A percentile compares a stretch with the other conserved stretches of the same genome.
Conservation (phyloP, 768 basidiomycete genomes). For the Tricholoma sp. region DNA sequence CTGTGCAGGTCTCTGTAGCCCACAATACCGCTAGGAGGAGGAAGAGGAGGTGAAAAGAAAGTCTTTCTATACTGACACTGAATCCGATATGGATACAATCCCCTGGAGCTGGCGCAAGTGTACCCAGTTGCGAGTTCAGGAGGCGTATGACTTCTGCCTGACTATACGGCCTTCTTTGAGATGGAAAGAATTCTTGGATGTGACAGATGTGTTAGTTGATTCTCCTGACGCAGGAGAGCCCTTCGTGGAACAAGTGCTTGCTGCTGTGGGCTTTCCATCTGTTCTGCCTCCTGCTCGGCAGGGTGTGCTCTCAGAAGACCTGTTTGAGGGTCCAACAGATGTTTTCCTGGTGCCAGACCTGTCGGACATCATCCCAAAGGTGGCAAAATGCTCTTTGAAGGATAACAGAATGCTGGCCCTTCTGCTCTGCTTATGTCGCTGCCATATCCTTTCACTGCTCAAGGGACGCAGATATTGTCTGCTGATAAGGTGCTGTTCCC, state of each 20-base stretch:
- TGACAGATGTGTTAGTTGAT: slow-evolving; percentile 19
- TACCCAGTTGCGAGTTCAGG: slow-evolving; percentile 66
- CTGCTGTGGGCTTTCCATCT: slow-evolving; percentile 50
- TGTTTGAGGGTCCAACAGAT: slow-evolving; percentile 53
- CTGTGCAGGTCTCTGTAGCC: slow-evolving; percentile 80
- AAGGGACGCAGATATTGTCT: slow-evolving; percentile 55
- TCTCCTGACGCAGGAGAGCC: slow-evolving; percentile 34
- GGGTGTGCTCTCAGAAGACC: slow-evolving; percentile 53
- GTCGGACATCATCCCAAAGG: slow-evolving; percentile 38
- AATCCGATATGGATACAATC: slow-evolving; percentile 46
- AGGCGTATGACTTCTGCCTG: slow-evolving; percentile 78
- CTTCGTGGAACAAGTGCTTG: slow-evolving; percentile 51
- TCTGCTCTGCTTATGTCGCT: slow-evolving; percentile 42
- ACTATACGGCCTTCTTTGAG: slow-evolving; percentile 27
- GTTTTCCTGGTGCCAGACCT: slow-evolving; percentile 17
- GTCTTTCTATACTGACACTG: slow-evolving; percentile 46
- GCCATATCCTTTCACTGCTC: slow-evolving; percentile 69
- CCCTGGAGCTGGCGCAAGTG: slow-evolving; percentile 78
- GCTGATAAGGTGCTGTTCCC: slow-evolving; percentile 71
- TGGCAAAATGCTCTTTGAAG: slow-evolving; percentile 40
- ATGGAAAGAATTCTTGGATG: slow-evolving; percentile 28
- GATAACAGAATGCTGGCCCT: slow-evolving; percentile 37
- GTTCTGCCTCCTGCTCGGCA: slow-evolving; percentile 51
- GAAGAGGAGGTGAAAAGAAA: slow-evolving; percentile 59
- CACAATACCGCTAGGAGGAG: slow-evolving; percentile 82